Evolutionary conservation across 2,329 filamentous ascomycete genomes (phyloP).

Genomic region (Seiridium unicorne): DNA sequence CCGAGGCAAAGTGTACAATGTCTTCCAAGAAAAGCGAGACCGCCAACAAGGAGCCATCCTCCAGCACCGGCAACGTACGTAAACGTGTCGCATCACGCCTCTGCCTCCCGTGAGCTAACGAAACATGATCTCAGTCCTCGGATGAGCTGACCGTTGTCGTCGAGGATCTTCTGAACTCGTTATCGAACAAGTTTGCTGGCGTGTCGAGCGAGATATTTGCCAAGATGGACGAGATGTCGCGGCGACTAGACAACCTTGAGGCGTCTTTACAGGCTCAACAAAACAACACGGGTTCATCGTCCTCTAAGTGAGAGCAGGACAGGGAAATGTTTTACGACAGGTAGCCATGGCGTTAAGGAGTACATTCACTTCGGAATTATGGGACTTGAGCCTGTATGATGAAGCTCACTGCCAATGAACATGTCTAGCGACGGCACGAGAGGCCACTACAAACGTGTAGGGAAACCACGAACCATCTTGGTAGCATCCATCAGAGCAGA

Average conservation of each 20-base stretch:
- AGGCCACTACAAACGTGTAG: no score
- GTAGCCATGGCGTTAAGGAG: constrained; percentile 1
- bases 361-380: neutral
- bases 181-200: constrained; percentile 81
- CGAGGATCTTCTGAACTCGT: constrained; percentile 80
- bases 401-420: no score
- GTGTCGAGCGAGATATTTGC: constrained; percentile 85
- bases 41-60: constrained; percentile 8
- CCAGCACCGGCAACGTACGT: neutral
- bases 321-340: neutral
- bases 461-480: no score
- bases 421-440: no score
- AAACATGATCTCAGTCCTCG: constrained; percentile 26
- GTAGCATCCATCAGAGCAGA: no score
- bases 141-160: constrained; percentile 75
- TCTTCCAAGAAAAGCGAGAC: constrained; percentile 22
- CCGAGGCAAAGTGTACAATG: constrained; percentile 12
- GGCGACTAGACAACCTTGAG: constrained; percentile 80
- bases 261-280: constrained; percentile 62
- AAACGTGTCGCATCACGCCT: neutral
- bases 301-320: neutral
- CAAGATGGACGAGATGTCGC: constrained; percentile 95
- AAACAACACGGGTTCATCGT: constrained; percentile 32
- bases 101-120: neutral
- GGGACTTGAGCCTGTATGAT: neutral